Base-by-base conservation (phyloP, 768 basidiomycete species). In the Amanita rubescens region DNA sequence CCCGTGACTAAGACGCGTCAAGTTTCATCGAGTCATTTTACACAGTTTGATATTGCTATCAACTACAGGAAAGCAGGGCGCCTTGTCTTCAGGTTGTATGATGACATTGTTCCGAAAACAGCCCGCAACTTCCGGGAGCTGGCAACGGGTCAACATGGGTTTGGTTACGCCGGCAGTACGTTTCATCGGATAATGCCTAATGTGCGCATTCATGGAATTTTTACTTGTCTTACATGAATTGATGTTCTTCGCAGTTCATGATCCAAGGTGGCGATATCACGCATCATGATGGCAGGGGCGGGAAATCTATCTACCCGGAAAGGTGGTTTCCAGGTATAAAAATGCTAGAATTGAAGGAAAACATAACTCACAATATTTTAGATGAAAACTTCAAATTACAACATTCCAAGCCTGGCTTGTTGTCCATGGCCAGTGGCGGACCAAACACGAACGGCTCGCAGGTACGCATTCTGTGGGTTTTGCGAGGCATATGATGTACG, bases 261-360 rank as follows among this genome's bases (percentile, higher is more conserved):
- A 67, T 87, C 43, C 90, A 92, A 66, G 91, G 89, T 22, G 91
- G 91, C 22, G 91, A 94, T 69, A 90, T 92, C 68, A 90, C 87
- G 27, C 63, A 69, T 9, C 74, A 79, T 57, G 80, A 90, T 57
- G 87, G 87, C 14, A 90, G 86, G 0, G 88, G 90, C 30, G 88
- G 88, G 17, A 76, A 83, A 67, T 90, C 87, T 12, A 91, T 92
- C 65, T 94, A 91, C n/a, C n/a, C 60, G 92, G 91, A 32, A 75
- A 79, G 54, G 84, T 81, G n/a, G 63, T 94, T 94, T 68, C 68
- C 73, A 39, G 82, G 88, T 89, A 38, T 45, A 80, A n/a, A n/a
- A n/a, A n/a, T n/a, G 60, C 54, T 22, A 15, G 9, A 34, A 27
- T 9, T 33, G 24, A 17, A 43, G 19, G 8, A 24, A 24, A 42